Conservation (phyloP, 345 rosid genomes). For the Eucalyptus brandiana region DNA sequence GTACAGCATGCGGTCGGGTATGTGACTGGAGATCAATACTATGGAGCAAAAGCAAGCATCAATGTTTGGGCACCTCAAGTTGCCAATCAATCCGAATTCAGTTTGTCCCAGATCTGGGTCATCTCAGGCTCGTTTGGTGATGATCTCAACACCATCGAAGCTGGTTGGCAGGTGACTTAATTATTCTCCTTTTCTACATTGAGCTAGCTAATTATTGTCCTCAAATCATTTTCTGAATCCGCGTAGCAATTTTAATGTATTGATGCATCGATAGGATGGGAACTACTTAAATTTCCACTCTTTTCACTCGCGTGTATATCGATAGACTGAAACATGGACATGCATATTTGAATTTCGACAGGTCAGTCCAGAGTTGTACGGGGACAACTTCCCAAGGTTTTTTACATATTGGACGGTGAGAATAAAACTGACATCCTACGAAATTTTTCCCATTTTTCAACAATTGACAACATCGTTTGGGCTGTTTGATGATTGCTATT, state of each 20-base stretch:
- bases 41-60: slow-evolving; percentile 95
- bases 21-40: slow-evolving; percentile 71
- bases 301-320: neutral
- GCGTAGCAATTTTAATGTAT: neutral
- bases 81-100: slow-evolving; percentile 71
- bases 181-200: neutral
- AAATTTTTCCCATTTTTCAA: neutral
- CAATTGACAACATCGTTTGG: neutral
- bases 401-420: slow-evolving; percentile 98
- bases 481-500: neutral
- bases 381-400: slow-evolving; percentile 91
- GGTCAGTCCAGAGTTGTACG: slow-evolving; percentile 97
- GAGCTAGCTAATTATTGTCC: neutral
- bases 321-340: neutral
- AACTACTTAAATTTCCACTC: neutral
- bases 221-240: neutral
- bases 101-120: slow-evolving; percentile 94
- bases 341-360: slow-evolving; percentile 5
- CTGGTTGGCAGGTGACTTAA: slow-evolving; percentile 82
- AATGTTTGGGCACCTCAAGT: slow-evolving; percentile 94
- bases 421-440: neutral
- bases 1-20: slow-evolving; percentile 94
- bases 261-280: neutral
- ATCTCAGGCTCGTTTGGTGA: slow-evolving; percentile 86
- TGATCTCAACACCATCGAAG: slow-evolving; percentile 97